These are phyloP conservation scores for Stentor coeruleus DNA, from an alignment of 73 alveolate species.

Conservation along the genomic window DNA sequence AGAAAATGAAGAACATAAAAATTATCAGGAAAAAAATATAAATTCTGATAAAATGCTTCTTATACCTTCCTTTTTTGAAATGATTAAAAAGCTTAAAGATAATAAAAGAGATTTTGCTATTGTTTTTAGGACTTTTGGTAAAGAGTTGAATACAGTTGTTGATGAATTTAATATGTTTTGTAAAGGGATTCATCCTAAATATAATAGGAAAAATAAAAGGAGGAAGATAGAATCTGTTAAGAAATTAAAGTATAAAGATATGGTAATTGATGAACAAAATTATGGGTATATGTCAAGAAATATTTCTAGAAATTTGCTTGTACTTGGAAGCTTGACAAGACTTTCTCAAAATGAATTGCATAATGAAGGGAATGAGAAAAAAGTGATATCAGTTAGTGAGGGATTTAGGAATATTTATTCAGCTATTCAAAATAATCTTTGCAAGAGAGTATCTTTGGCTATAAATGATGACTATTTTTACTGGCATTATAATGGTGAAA, in stretches of 20 bases:
- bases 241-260: slow-evolving; percentile 76
- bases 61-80: slow-evolving; percentile 80
- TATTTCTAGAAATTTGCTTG: slow-evolving; percentile 26
- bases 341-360: slow-evolving; percentile 47
- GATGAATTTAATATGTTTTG: slow-evolving; percentile 93
- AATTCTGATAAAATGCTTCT: slow-evolving; percentile 49
- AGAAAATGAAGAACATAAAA: slow-evolving; percentile 24
- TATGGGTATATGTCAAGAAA: slow-evolving; percentile 29
- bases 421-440: not conserved
- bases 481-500: slow-evolving; percentile 53
- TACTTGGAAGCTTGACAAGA: slow-evolving; percentile 63
- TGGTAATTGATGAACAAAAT: slow-evolving; percentile 62
- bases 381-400: not conserved
- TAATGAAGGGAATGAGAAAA: not conserved
- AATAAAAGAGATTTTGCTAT: slow-evolving; percentile 86
- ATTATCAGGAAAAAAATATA: slow-evolving; percentile 40
- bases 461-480: slow-evolving; percentile 71
- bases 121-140: slow-evolving; percentile 88
- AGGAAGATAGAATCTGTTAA: slow-evolving; percentile 87
- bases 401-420: not conserved
- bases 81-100: slow-evolving; percentile 75
- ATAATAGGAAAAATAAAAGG: slow-evolving; percentile 77
- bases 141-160: slow-evolving; percentile 63
- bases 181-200: slow-evolving; percentile 95
- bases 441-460: slow-evolving; percentile 64